These are phyloP conservation scores for Phanerochaete carnosa DNA, from an alignment of 768 basidiomycete species.

Conservation along the genomic window DNA sequence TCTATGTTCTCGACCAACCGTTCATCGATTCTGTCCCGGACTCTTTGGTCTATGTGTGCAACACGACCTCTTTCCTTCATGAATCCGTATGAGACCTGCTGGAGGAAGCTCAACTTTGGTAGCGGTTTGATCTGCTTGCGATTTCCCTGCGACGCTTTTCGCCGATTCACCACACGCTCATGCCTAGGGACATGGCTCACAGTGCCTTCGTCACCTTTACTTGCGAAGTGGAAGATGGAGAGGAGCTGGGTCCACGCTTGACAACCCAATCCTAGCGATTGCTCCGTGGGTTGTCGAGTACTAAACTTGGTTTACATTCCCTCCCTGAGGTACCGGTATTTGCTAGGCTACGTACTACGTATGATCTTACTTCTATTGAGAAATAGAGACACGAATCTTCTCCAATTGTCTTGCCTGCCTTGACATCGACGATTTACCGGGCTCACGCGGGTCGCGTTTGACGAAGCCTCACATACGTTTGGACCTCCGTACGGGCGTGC, in stretches of 20 bases:
- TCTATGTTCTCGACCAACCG: background rate
- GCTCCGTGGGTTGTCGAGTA: constrained; percentile 67
- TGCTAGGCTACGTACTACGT: background rate
- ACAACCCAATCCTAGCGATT: constrained; percentile 37
- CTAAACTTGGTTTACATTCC: constrained; percentile 61
- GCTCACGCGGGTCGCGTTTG: background rate
- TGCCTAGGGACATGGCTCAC: constrained; percentile 76
- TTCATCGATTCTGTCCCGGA: background rate
- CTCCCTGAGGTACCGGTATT: background rate
- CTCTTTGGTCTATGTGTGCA: background rate
- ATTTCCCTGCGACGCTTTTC: no score
- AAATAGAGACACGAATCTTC: background rate
- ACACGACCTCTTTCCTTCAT: background rate
- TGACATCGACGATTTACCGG: no score
- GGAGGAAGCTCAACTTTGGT: background rate
- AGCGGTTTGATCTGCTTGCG: background rate
- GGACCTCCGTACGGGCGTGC: background rate
- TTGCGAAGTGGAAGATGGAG: constrained; percentile 68
- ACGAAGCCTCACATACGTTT: background rate
- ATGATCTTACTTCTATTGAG: background rate
- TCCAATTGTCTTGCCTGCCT: background rate
- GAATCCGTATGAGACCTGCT: no score
- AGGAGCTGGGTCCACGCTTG: constrained; percentile 73
- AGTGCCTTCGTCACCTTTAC: constrained; percentile 80
- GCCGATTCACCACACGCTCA: constrained; percentile 51